Evolutionary conservation across 164 flowering plant species (phyloP).

Genomic region (Chimonanthus salicifolius): DNA sequence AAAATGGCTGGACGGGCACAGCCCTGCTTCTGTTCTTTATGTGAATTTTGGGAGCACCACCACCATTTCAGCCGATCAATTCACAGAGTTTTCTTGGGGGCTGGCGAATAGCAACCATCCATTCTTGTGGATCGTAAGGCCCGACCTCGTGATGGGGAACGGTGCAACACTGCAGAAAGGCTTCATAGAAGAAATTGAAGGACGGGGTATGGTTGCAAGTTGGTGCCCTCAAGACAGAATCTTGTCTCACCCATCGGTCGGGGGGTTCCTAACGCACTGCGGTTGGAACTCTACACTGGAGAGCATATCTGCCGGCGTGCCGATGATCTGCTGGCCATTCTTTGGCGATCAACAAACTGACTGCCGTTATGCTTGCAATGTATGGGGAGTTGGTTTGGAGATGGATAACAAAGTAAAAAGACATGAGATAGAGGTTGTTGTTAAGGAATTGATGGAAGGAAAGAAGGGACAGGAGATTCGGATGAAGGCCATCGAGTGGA

Average conservation of each 20-base stretch:
- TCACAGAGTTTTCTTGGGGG: constrained; percentile 31
- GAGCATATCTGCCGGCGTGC: constrained; percentile 6
- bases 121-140: constrained; percentile 2
- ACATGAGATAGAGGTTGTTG: background rate
- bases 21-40: constrained; percentile 18
- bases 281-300: background rate
- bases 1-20: constrained; percentile 17
- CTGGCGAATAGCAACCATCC: background rate
- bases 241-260: constrained; percentile 7
- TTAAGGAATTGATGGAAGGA: constrained; percentile 6
- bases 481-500: constrained; percentile 1
- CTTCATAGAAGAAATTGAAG: constrained; percentile 17
- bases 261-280: background rate
- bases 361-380: constrained; percentile 4
- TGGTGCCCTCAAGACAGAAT: constrained; percentile 19
- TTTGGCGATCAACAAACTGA: constrained; percentile 6
- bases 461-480: constrained; percentile 7
- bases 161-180: constrained; percentile 14
- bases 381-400: constrained; percentile 11
- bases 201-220: constrained; percentile 14
- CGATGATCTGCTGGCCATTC: constrained; percentile 10
- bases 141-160: constrained; percentile 17
- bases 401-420: constrained; percentile 8
- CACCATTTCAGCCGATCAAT: constrained; percentile 18
- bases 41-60: constrained; percentile 28